A percentile compares a stretch with the other conserved stretches of the same genome.
Conservation (phyloP, 192 early-diverging fungal genomes). For the Rhizophagus sp. region DNA sequence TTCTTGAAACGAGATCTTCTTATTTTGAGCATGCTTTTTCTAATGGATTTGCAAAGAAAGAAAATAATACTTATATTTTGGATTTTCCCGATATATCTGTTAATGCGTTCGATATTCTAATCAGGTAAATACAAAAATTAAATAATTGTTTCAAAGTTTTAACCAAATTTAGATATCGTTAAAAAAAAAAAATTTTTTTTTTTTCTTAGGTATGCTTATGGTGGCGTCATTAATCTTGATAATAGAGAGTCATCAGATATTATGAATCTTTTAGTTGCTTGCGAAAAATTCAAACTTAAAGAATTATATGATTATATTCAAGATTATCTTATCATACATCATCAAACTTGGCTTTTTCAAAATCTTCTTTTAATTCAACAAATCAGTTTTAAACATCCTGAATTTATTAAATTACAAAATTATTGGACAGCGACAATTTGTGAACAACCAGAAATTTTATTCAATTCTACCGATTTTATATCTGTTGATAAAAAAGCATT, state of each 20-base stretch:
- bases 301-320: conserved; percentile 14
- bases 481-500: neutral
- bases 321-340: neutral
- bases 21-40: too few relatives aligned
- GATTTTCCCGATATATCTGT: too few relatives aligned
- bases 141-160: too few relatives aligned
- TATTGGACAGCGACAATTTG: neutral
- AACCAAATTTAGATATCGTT: too few relatives aligned
- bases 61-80: too few relatives aligned
- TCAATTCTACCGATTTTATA: neutral
- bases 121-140: too few relatives aligned
- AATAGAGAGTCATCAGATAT: neutral
- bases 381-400: neutral
- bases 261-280: conserved; percentile 1
- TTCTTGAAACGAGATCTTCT: too few relatives aligned
- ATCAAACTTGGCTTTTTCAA: neutral
- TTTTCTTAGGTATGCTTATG: conserved; percentile 10
- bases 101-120: too few relatives aligned
- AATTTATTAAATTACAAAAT: neutral
- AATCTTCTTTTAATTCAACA: neutral
- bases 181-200: too few relatives aligned
- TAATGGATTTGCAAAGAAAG: too few relatives aligned
- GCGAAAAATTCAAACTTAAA: conserved; percentile 1
- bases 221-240: neutral
- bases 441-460: neutral